phyloP scores from a whole-genome alignment of 192 early-diverging fungal genomes.

The Helicostylum pulchrum region DNA sequence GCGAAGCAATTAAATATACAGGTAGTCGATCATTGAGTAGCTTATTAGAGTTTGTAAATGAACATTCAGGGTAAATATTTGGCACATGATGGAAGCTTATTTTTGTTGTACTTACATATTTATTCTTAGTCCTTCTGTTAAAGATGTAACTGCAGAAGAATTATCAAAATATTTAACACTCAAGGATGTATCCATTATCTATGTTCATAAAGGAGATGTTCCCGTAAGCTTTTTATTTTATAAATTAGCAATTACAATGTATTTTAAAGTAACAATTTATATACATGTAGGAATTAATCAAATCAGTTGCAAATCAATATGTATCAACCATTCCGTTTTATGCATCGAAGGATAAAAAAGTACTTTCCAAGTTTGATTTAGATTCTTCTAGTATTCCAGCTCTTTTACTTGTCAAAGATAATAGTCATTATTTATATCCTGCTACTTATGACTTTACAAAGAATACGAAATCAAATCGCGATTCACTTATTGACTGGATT shows the following conservation, averaged over 20 bases:
- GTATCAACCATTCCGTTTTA: conserved; percentile 33
- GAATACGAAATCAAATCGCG: conserved; percentile 29
- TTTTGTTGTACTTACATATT: neutral
- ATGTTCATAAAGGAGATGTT: conserved; percentile 48
- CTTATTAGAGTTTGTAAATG: conserved; percentile 20
- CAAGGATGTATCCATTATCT: conserved; percentile 52
- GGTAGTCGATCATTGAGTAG: conserved; percentile 13
- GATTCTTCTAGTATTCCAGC: conserved; percentile 36
- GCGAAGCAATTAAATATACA: neutral
- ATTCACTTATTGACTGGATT: conserved; percentile 57
- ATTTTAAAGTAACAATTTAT: neutral
- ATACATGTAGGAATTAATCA: conserved; percentile 14
- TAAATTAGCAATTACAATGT: neutral
- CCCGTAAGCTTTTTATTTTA: conserved; percentile 3
- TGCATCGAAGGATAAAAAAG: conserved; percentile 29
- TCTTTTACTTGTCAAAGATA: conserved; percentile 62
- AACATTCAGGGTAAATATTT: conserved; percentile 10
- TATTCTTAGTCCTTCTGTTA: conserved; percentile 11
- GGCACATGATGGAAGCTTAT: no score
- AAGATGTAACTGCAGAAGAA: conserved; percentile 31
- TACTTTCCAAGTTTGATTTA: conserved; percentile 22
- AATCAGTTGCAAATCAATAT: conserved; percentile 23
- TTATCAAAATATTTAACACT: conserved; percentile 41
- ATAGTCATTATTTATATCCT: conserved; percentile 22
- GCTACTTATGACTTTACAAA: conserved; percentile 11